phyloP scores from a whole-genome alignment of 306 rosid genomes.

The Cucurbita argyrosperma region DNA sequence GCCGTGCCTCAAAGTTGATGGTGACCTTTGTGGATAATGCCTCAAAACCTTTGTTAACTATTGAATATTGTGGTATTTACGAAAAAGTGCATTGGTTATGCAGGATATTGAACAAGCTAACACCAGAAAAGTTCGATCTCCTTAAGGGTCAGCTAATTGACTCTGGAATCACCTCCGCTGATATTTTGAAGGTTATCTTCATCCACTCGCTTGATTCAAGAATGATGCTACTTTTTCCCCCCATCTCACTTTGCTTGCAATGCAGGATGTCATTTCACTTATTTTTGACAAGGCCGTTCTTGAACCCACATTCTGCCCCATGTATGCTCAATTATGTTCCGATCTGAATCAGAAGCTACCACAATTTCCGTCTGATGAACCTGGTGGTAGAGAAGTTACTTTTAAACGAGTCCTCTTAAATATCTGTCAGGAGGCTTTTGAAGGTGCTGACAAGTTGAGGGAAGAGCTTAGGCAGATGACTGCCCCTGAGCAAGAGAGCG shows the following conservation, averaged over 20 bases:
- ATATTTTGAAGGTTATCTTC: slow-evolving; percentile 58
- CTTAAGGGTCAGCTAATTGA: slow-evolving; percentile 91
- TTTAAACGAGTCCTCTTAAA: slow-evolving; percentile 79
- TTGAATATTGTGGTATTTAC: not conserved
- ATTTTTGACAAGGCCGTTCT: slow-evolving; percentile 97
- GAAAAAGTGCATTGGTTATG: slow-evolving; percentile 4
- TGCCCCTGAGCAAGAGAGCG: slow-evolving; percentile 76
- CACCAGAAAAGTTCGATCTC: slow-evolving; percentile 96
- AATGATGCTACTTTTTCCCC: not conserved
- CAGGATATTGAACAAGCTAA: slow-evolving; percentile 91
- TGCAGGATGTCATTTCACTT: slow-evolving; percentile 80
- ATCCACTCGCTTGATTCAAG: not conserved
- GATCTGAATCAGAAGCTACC: slow-evolving; percentile 86
- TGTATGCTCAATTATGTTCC: slow-evolving; percentile 78
- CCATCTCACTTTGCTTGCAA: slow-evolving; percentile 5
- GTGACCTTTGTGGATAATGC: not conserved
- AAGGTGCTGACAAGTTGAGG: slow-evolving; percentile 73
- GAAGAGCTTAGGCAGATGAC: slow-evolving; percentile 75
- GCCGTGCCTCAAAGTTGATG: not conserved
- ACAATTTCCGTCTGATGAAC: slow-evolving; percentile 77
- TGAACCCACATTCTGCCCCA: slow-evolving; percentile 97
- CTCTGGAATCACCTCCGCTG: slow-evolving; percentile 88
- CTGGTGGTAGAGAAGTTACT: slow-evolving; percentile 74
- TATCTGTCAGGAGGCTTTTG: slow-evolving; percentile 95
- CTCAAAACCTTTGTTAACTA: not conserved